These are phyloP conservation scores for Saussurea involucrata DNA, from an alignment of 129 eudicot genomes.

Conservation along the genomic window DNA sequence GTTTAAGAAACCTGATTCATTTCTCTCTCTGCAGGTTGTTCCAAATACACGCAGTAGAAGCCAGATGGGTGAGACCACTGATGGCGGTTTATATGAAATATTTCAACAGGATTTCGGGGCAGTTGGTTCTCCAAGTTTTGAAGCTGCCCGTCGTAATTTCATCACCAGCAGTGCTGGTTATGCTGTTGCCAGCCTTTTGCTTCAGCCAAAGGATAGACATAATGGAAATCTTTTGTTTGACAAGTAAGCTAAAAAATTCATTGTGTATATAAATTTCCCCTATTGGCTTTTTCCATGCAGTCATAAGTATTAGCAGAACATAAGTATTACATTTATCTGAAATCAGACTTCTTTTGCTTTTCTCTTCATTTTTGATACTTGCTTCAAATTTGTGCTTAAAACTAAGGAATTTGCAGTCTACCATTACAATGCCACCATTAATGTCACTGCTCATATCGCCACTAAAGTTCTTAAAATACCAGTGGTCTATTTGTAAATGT, in stretches of 20 bases:
- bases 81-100: slow-evolving; percentile 98
- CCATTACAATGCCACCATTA: neutral
- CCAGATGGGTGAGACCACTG: slow-evolving; percentile 99
- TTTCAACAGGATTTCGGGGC: slow-evolving; percentile 97
- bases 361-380: neutral
- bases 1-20: neutral
- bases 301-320: neutral
- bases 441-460: neutral
- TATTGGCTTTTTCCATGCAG: neutral
- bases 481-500: neutral
- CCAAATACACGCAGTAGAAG: slow-evolving; percentile 98
- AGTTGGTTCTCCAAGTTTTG: slow-evolving; percentile 88
- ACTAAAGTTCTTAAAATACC: neutral
- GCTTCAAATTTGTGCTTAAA: neutral
- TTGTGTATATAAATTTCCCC: neutral
- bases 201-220: slow-evolving; percentile 99
- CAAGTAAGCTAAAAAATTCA: slow-evolving; percentile 43
- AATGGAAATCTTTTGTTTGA: slow-evolving; percentile 96
- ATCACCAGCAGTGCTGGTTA: slow-evolving; percentile 97
- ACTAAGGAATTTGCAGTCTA: neutral
- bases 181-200: slow-evolving; percentile 97
- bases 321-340: neutral
- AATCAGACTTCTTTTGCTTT: neutral
- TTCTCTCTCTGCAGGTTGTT: slow-evolving; percentile 66
- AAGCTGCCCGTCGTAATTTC: slow-evolving; percentile 95